Evolutionary conservation across 73 alveolate species (phyloP).

Genomic region (Symbiodinium pilosum): DNA sequence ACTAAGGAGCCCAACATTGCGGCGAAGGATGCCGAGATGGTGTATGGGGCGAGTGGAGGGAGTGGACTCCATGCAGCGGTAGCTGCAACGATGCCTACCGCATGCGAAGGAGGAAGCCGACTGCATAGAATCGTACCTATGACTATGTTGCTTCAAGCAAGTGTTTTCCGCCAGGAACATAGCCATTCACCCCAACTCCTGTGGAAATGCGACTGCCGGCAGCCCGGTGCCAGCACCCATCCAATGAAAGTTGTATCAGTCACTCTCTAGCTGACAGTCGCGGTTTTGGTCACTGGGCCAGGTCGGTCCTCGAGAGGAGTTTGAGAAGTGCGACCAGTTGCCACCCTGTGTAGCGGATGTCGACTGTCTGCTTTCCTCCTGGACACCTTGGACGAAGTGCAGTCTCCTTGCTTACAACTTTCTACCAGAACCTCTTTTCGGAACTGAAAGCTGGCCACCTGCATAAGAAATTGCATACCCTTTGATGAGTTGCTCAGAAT

Average conservation of each 20-base stretch:
- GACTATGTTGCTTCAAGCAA: too few relatives aligned
- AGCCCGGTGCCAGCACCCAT: not conserved
- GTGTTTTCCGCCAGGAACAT: conserved; percentile 21
- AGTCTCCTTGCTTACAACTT: not conserved
- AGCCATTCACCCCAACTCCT: conserved; percentile 69
- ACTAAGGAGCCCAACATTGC: conserved; percentile 30
- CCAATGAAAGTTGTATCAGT: not conserved
- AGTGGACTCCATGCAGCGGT: conserved; percentile 77
- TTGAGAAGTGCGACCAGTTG: conserved; percentile 14
- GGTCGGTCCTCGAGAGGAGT: conserved; percentile 62
- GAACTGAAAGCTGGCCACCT: too few relatives aligned
- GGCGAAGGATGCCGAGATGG: conserved; percentile 59
- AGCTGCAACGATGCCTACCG: conserved; percentile 60
- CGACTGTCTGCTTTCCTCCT: conserved; percentile 26
- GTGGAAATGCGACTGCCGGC: conserved; percentile 59
- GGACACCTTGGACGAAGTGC: conserved; percentile 62
- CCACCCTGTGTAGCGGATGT: conserved; percentile 25
- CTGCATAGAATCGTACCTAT: not conserved
- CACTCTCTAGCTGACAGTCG: not conserved
- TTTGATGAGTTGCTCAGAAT: not conserved
- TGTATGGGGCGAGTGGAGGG: conserved; percentile 84
- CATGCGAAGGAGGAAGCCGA: conserved; percentile 20
- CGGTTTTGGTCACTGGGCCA: not conserved
- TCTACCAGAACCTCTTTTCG: too few relatives aligned
- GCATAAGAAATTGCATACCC: not conserved